phyloP scores from a whole-genome alignment of 352 stramenopile species.

The Globisporangium splendens region DNA sequence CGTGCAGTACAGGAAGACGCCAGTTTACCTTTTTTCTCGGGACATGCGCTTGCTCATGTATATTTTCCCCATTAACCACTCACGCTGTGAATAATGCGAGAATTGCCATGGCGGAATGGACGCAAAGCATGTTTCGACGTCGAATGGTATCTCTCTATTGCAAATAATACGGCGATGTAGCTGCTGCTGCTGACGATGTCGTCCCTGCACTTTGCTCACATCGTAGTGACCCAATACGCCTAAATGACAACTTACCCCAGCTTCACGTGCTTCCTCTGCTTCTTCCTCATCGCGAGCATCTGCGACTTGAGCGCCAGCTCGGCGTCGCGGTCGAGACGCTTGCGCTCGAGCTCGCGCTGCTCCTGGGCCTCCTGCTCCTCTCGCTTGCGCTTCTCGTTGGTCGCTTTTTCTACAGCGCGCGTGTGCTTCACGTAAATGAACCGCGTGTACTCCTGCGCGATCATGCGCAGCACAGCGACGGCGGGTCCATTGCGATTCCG shows the following conservation, averaged over 20 bases:
- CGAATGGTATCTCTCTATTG: conserved; percentile 1
- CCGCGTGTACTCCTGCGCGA: conserved; percentile 82
- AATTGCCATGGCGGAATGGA: too few species aligned
- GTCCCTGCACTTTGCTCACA: background rate
- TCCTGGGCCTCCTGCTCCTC: conserved; percentile 60
- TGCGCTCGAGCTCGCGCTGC: conserved; percentile 55
- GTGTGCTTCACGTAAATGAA: conserved; percentile 85
- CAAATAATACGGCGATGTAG: background rate
- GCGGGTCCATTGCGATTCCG: conserved; percentile 50
- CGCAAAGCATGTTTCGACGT: too few species aligned
- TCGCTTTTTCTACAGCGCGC: conserved; percentile 63
- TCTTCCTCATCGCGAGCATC: conserved; percentile 79
- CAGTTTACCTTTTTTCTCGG: too few species aligned
- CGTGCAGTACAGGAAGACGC: too few species aligned
- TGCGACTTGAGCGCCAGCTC: conserved; percentile 73
- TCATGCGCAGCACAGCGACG: conserved; percentile 59
- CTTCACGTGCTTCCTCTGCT: conserved; percentile 51
- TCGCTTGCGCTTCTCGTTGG: conserved; percentile 65
- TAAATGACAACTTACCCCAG: background rate
- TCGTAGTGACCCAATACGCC: background rate
- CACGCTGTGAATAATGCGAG: too few species aligned
- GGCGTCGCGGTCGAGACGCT: conserved; percentile 60
- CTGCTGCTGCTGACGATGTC: background rate
- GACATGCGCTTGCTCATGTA: too few species aligned
- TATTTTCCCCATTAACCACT: too few species aligned